Evolutionary conservation across 116 monocot species (phyloP), one percentile per base, ranked within the genome.

Genomic region (Posidonia oceanica): DNA sequence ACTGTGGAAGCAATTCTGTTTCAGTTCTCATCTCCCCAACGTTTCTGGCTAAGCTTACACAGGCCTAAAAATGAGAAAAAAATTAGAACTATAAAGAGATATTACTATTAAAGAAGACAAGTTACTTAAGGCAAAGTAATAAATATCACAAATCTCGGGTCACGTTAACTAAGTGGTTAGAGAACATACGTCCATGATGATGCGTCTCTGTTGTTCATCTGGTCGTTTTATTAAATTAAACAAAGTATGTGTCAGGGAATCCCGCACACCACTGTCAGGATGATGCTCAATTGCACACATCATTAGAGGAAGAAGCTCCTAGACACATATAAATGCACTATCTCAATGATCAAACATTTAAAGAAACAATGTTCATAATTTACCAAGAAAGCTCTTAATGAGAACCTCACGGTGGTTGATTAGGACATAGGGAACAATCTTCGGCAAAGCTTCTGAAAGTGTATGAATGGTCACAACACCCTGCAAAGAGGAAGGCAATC

Each of bases 381-480:
- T 7, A 39, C 51, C 15, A 13, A 52, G 63, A 75, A 59, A 74
- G 54, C 76, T 59, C 40, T 29, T 74, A 83, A 85, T 73, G 40
- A 87, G 73, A 81, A 99, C 99, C 99, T 99, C 99, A 74, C 99
- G 99, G 57, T 99, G 99, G 75, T 99, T 93, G 79, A 99, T 99
- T 58, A 99, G 80, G 74, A 99, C 93, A 81, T 93, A 99, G 4
- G 99, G 99, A 72, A 93, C 99, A 76, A 99, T 99, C 78, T 93
- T 99, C 3, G 99, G 99, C 72, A 99, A 79, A 69, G 90, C 83
- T 83, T 99, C 99, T 76, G 99, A 82, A 80, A 99, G 79, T 79
- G 83, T 90, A 72, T 90, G 88, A 29, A 99, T 93, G 64, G 99
- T 84, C 54, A 83, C 90, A 67, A 90, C 74, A 14, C 84, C 90